Percentiles rank a stretch among this genome's conserved stretches.
Conservation (phyloP, 2,329 filamentous ascomycete genomes). For the Sporothrix globosa region DNA sequence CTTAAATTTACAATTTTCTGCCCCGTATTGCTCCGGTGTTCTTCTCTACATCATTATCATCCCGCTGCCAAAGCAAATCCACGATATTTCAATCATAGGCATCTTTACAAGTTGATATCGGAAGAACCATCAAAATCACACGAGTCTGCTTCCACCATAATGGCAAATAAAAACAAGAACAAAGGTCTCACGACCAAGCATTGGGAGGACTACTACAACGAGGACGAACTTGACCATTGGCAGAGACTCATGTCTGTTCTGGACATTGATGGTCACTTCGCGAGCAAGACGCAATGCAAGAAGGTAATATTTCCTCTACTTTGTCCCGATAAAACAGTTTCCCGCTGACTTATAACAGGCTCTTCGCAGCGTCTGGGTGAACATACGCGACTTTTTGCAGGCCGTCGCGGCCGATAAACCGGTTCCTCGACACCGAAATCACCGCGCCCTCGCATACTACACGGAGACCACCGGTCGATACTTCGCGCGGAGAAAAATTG, state of each 20-base stretch:
- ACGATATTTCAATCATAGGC: no score
- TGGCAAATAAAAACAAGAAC: conserved; percentile 13
- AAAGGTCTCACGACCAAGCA: neutral
- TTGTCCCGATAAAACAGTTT: neutral
- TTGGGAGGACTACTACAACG: conserved; percentile 43
- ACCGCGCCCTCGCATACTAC: conserved; percentile 44
- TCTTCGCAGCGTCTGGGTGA: conserved; percentile 50
- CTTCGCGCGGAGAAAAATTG: conserved; percentile 52
- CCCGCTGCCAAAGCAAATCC: no score
- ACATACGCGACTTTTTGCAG: conserved; percentile 54
- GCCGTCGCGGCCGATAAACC: conserved; percentile 38
- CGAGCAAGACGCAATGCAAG: conserved; percentile 51
- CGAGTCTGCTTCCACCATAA: neutral
- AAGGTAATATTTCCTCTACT: conserved; percentile 43
- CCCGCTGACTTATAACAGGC: conserved; percentile 42
- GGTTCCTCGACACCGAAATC: conserved; percentile 44
- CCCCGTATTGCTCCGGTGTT: no score
- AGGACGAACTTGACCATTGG: conserved; percentile 48
- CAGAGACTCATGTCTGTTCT: conserved; percentile 52
- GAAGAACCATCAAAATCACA: no score
- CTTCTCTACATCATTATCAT: no score
- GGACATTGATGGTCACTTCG: conserved; percentile 44
- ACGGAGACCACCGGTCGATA: conserved; percentile 45
- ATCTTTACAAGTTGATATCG: no score
- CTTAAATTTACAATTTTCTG: no score